Percentiles rank a stretch among this genome's conserved stretches.
These are phyloP conservation scores for Mycosphaerella arachidis DNA, from an alignment of 2,329 filamentous ascomycete species.

Conservation along the genomic window DNA sequence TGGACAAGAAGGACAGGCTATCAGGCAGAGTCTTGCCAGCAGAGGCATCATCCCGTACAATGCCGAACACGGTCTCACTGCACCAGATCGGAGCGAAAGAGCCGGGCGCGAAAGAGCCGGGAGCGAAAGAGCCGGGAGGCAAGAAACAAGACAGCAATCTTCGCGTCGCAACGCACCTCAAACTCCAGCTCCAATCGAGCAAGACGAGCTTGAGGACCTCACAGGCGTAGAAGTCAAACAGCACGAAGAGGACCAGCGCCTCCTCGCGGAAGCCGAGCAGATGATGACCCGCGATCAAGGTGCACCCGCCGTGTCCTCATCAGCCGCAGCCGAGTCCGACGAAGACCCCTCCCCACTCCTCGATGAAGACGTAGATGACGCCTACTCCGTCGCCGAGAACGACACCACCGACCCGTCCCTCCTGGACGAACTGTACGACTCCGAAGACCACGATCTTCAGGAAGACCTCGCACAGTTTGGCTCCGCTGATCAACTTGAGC, in stretches of 20 bases:
- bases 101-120: not conserved
- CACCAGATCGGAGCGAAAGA: conserved; percentile 14
- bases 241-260: conserved; percentile 13
- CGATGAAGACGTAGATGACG: conserved; percentile 3
- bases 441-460: not conserved
- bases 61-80: conserved; percentile 32
- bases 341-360: not conserved
- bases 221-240: conserved; percentile 13
- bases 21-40: conserved; percentile 59
- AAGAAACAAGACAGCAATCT: not conserved
- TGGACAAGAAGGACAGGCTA: conserved; percentile 69
- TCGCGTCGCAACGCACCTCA: not conserved
- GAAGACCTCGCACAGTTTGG: conserved; percentile 20
- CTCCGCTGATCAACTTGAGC: conserved; percentile 2
- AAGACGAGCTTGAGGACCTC: conserved; percentile 12
- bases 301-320: not conserved
- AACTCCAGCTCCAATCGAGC: not conserved
- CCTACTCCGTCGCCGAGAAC: conserved; percentile 7
- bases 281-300: not conserved
- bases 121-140: not conserved
- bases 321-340: not conserved
- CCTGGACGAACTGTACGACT: conserved; percentile 1
- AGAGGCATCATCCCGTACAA: conserved; percentile 59
- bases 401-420: not conserved
- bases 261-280: conserved; percentile 1